Evolutionary conservation across 352 stramenopile genomes (phyloP).

Genomic region (Phytophthora pinifolia): DNA sequence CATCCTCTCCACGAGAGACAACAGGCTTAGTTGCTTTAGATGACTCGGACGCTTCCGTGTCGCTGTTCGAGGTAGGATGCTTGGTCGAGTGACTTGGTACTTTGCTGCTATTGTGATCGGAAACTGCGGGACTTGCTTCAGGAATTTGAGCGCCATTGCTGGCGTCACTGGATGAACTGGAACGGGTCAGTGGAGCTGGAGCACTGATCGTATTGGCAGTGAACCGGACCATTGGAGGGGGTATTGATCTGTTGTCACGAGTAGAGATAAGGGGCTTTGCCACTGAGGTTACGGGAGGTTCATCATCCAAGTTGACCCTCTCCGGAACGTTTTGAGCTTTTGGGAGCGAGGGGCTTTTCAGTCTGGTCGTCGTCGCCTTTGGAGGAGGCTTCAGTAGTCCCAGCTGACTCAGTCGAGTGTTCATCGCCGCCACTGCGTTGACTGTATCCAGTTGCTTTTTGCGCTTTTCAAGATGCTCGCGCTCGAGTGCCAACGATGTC

Average conservation of each 20-base stretch:
- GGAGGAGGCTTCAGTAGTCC: slow-evolving; percentile 39
- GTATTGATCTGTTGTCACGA: too few relatives aligned
- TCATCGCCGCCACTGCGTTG: slow-evolving; percentile 78
- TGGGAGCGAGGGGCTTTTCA: not conserved
- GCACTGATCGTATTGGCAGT: too few relatives aligned
- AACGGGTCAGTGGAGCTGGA: too few relatives aligned
- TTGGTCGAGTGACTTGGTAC: not conserved
- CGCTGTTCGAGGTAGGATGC: not conserved
- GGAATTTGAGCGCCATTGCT: too few relatives aligned
- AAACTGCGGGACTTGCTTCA: not conserved
- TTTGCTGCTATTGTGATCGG: not conserved
- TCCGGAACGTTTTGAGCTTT: not conserved
- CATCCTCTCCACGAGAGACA: slow-evolving; percentile 1
- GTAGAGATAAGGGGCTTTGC: too few relatives aligned
- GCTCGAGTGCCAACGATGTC: slow-evolving; percentile 58
- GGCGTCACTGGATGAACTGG: too few relatives aligned
- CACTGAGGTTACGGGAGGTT: too few relatives aligned
- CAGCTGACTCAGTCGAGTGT: slow-evolving; percentile 59
- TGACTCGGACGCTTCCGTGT: not conserved
- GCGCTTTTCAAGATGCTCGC: slow-evolving; percentile 68
- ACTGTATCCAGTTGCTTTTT: slow-evolving; percentile 75
- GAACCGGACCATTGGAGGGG: too few relatives aligned
- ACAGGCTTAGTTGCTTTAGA: not conserved
- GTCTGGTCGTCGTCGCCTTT: slow-evolving; percentile 7
- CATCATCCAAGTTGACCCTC: too few relatives aligned